phyloP scores from a whole-genome alignment of 2,329 filamentous ascomycete species.

The Xylariaceae sp. region DNA sequence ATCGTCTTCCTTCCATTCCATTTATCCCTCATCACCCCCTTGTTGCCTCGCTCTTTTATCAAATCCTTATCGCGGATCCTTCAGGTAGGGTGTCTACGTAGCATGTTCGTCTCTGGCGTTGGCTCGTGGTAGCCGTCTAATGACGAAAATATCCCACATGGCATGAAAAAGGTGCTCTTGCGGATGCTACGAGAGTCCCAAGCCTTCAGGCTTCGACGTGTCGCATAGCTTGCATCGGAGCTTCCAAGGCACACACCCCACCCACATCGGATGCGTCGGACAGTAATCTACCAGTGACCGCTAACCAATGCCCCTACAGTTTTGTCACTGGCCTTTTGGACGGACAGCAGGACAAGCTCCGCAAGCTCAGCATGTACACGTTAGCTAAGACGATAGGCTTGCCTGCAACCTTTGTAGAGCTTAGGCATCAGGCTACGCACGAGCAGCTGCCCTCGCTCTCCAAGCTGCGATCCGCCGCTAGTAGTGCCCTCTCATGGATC shows the following conservation, averaged over 20 bases:
- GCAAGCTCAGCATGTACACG: slow-evolving; percentile 67
- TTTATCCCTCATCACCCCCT: neutral
- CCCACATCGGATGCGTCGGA: neutral
- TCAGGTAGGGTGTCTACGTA: too few species aligned
- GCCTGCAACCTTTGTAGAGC: slow-evolving; percentile 77
- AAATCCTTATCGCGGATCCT: too few species aligned
- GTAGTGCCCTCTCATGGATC: slow-evolving; percentile 73
- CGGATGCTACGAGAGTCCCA: too few species aligned
- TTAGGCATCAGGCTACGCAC: slow-evolving; percentile 85
- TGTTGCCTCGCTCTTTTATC: neutral
- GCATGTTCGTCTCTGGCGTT: too few species aligned
- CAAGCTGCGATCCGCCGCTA: slow-evolving; percentile 64
- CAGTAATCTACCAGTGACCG: too few species aligned
- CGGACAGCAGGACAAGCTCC: slow-evolving; percentile 61
- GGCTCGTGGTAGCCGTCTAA: too few species aligned
- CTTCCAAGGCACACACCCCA: too few species aligned
- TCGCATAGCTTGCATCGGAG: too few species aligned
- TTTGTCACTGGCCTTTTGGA: slow-evolving; percentile 80
- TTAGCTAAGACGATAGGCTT: slow-evolving; percentile 63
- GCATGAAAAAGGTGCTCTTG: too few species aligned
- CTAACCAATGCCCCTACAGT: slow-evolving; percentile 33
- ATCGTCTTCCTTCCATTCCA: neutral
- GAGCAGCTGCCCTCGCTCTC: slow-evolving; percentile 75
- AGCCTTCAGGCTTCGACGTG: too few species aligned
- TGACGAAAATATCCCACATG: too few species aligned